Conservation (phyloP, 306 rosid genomes). For the Comarum palustre region DNA sequence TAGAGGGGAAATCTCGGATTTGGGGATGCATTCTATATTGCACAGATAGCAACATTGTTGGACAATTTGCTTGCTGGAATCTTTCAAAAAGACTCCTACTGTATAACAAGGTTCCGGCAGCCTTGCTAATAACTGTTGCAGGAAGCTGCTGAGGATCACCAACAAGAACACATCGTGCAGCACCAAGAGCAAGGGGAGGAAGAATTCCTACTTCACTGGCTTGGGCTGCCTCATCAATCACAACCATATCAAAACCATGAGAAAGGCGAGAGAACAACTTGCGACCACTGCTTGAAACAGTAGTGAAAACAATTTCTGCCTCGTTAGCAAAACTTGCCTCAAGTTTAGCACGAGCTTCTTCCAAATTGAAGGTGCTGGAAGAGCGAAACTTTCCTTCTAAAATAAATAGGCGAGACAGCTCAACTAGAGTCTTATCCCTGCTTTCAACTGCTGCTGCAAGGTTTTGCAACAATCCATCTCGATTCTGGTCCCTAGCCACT, state of each 20-base stretch:
- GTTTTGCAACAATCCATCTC: constrained; percentile 76
- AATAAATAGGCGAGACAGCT: constrained; percentile 86
- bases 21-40: constrained; percentile 99
- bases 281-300: constrained; percentile 98
- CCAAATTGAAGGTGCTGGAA: constrained; percentile 77
- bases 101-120: constrained; percentile 93
- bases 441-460: constrained; percentile 92
- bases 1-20: constrained; percentile 92
- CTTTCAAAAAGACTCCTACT: constrained; percentile 97
- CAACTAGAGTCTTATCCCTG: constrained; percentile 87
- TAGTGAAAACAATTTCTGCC: constrained; percentile 95
- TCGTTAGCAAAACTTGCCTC: constrained; percentile 99
- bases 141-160: constrained; percentile 99
- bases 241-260: constrained; percentile 99
- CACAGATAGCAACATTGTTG: constrained; percentile 90
- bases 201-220: constrained; percentile 95
- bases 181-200: constrained; percentile 97
- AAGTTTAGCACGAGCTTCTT: constrained; percentile 92
- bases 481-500: constrained; percentile 81
- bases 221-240: constrained; percentile 97
- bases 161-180: constrained; percentile 95
- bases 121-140: constrained; percentile 98
- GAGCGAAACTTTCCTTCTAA: constrained; percentile 84
- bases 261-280: constrained; percentile 93
- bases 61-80: constrained; percentile 95